Conservation (phyloP, 2,329 filamentous ascomycete species). For the Penicillium palitans region DNA sequence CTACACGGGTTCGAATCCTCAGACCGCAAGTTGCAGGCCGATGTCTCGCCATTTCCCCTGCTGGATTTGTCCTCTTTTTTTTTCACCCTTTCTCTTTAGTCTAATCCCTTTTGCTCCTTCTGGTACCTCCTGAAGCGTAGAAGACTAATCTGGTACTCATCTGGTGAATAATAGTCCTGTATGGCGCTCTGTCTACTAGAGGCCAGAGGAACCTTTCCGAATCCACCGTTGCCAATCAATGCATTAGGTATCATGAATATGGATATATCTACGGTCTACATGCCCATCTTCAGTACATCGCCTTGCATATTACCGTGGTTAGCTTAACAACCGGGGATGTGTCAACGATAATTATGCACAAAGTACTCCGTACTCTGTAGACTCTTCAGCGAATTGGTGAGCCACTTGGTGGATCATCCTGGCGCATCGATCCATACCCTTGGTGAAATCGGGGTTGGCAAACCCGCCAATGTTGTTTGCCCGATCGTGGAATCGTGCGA, state of each 20-base stretch:
- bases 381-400: background rate
- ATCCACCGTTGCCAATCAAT: background rate
- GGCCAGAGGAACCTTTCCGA: background rate
- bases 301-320: constrained; percentile 1
- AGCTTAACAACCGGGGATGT: background rate
- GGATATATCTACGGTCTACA: background rate
- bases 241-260: background rate
- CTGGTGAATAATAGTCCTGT: too few relatives aligned
- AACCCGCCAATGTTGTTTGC: too few relatives aligned
- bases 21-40: background rate
- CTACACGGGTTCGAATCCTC: background rate
- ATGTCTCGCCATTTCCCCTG: too few relatives aligned
- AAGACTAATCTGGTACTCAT: too few relatives aligned
- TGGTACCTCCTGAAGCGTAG: too few relatives aligned
- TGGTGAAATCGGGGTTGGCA: background rate
- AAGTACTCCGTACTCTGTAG: background rate
- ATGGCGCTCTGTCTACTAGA: too few relatives aligned
- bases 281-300: background rate
- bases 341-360: background rate
- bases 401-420: constrained; percentile 2
- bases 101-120: too few relatives aligned
- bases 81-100: too few relatives aligned
- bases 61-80: background rate
- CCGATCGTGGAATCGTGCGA: too few relatives aligned
- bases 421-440: background rate